Percentiles rank a stretch among this genome's conserved stretches.
phyloP scores from a whole-genome alignment of 441 rosid genomes.

The Eutrema salsugineum region DNA sequence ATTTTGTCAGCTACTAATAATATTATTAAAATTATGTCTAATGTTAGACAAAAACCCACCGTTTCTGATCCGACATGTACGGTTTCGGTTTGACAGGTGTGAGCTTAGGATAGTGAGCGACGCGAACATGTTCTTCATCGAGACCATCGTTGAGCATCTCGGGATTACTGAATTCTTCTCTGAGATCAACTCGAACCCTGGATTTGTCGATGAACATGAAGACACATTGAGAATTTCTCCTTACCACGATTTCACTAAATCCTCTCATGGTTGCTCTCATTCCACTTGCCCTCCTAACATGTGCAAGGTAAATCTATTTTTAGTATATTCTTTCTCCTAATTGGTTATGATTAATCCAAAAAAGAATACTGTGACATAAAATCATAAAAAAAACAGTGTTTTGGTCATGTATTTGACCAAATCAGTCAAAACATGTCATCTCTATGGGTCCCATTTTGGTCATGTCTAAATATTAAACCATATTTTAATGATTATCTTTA shows the following conservation, averaged over 20 bases:
- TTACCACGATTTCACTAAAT: constrained; percentile 48
- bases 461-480: background rate
- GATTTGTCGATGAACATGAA: constrained; percentile 51
- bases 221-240: constrained; percentile 58
- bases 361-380: too few relatives aligned
- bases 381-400: background rate
- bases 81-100: constrained; percentile 38
- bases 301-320: constrained; percentile 41
- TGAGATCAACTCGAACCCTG: constrained; percentile 67
- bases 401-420: background rate
- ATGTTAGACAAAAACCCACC: background rate
- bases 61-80: background rate
- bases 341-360: too few relatives aligned
- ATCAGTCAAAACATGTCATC: background rate
- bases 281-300: constrained; percentile 42
- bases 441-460: background rate
- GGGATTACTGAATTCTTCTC: constrained; percentile 60
- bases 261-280: constrained; percentile 63
- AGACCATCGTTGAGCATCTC: constrained; percentile 63
- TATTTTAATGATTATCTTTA: constrained; percentile 16
- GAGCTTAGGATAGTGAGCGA: constrained; percentile 81
- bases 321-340: too few relatives aligned
- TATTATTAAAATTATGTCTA: background rate
- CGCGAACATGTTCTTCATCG: constrained; percentile 79
- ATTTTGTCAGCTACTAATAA: background rate